A percentile compares a stretch with the other conserved stretches of the same genome.
Evolutionary conservation across 108 stramenopile species (phyloP).

Genomic region (Fragilariopsis cylindrus): DNA sequence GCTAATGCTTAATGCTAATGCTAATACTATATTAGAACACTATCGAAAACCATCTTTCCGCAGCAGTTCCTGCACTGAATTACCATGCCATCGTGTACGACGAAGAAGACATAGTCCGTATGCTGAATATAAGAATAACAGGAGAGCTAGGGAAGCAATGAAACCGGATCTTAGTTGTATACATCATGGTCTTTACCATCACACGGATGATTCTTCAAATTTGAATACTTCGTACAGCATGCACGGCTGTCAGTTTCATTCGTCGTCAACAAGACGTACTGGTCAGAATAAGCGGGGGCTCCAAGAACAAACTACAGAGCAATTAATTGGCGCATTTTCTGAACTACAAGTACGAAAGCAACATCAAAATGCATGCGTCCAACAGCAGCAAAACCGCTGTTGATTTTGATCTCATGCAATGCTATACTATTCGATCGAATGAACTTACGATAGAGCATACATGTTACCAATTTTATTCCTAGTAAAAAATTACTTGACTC

Average conservation of each 20-base stretch:
- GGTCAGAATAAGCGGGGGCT: background rate
- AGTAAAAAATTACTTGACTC: too few relatives aligned
- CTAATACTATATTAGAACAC: background rate
- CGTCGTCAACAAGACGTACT: background rate
- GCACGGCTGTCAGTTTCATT: background rate
- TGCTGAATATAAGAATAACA: background rate
- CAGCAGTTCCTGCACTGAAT: background rate
- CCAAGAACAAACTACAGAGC: background rate
- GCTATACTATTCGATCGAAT: too few relatives aligned
- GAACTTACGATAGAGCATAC: too few relatives aligned
- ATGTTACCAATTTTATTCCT: too few relatives aligned
- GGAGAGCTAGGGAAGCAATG: background rate
- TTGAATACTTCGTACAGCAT: too few relatives aligned
- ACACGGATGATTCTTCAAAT: too few relatives aligned
- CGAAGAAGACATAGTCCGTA: slow-evolving; percentile 8
- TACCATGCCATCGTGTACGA: background rate
- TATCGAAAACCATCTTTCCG: background rate
- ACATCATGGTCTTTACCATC: too few relatives aligned
- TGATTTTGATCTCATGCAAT: too few relatives aligned
- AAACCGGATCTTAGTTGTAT: too few relatives aligned
- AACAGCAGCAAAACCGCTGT: too few relatives aligned
- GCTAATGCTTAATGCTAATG: background rate
- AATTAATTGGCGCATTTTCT: slow-evolving; percentile 1
- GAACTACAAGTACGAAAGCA: background rate
- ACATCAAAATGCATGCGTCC: too few relatives aligned